Evolutionary conservation across 2,329 filamentous ascomycete species (phyloP), one percentile per base, ranked within the genome.

Genomic region (Bipolaris cookei): DNA sequence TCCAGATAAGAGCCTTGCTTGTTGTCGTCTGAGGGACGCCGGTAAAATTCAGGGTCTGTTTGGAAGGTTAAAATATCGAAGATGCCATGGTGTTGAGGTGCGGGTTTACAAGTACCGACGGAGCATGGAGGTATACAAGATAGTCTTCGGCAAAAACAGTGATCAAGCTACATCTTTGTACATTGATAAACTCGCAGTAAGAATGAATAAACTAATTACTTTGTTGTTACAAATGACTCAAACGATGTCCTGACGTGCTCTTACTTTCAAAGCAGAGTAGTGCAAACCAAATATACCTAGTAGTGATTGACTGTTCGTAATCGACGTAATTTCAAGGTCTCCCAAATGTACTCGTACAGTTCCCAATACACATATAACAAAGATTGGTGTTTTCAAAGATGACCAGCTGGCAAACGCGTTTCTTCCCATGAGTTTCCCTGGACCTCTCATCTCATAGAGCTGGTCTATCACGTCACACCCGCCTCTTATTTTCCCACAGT

Each of bases 351-450:
- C 35, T 47, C 53, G 23, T 59, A 54, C 49, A 59, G 39, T 8
- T 20, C 18, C 48, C n/a, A 34, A 37, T 49, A 39, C 52, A 59
- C 54, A 32, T 59, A 59, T 54, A 59, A 42, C 25, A 21, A 57
- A 42, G 14, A 34, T 18, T 35, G 14, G 18, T 42, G 13, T 25
- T 28, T 11, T 11, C 13, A 25, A 42, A 20, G 21, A 30, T 34
- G 13, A 11, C 21, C 10, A 28, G 39, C n/a, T 18, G 16, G n/a
- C 35, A 28, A 41, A 14, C 34, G 16, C 42, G 21, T 30, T 38
- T 48, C 45, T 16, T 21, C 14, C 6, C 32, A 18, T 13, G 14
- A 23, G 14, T 13, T 23, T 38, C 11, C 18, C 32, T 28, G 5
- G 14, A 30, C 4, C 18, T 28, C n/a, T 14, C 42, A 8, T 16